phyloP scores from a whole-genome alignment of 2,329 filamentous ascomycete genomes.

The Orbilia javanica region DNA sequence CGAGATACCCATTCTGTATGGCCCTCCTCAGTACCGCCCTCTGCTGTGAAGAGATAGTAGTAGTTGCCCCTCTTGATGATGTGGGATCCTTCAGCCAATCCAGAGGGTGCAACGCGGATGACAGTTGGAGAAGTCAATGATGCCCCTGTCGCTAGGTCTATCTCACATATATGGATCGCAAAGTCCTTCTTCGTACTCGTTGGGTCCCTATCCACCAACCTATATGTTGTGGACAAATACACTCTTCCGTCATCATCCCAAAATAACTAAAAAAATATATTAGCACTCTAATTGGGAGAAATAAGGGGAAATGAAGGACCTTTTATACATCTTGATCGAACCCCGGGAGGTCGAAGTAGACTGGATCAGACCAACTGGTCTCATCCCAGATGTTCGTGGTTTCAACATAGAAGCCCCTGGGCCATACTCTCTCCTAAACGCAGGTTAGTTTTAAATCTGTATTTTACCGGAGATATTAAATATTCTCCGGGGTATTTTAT shows the following conservation, averaged over 20 bases:
- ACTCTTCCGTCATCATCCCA: constrained; percentile 68
- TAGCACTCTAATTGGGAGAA: constrained; percentile 7
- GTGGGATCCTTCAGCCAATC: constrained; percentile 72
- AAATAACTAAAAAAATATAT: constrained; percentile 65
- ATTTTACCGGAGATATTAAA: constrained; percentile 57
- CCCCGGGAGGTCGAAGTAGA: constrained; percentile 69
- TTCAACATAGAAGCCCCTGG: constrained; percentile 71
- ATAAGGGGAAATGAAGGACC: constrained; percentile 14
- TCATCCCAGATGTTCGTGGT: constrained; percentile 70
- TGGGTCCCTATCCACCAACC: constrained; percentile 55
- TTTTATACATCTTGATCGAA: constrained; percentile 63
- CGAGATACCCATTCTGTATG: constrained; percentile 75
- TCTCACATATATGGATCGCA: constrained; percentile 68
- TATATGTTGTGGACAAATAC: constrained; percentile 69
- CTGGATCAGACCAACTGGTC: constrained; percentile 69
- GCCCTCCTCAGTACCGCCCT: constrained; percentile 73
- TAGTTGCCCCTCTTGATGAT: constrained; percentile 72
- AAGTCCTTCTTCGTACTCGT: constrained; percentile 63
- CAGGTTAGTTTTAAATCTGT: constrained; percentile 51
- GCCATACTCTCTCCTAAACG: constrained; percentile 63
- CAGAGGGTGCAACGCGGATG: constrained; percentile 62
- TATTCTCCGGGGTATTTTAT: constrained; percentile 34
- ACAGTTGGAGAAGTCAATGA: constrained; percentile 65
- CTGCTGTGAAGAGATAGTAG: constrained; percentile 74
- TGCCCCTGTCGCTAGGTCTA: constrained; percentile 66